phyloP scores from a whole-genome alignment of 345 rosid species.

The Arabis alpina region DNA sequence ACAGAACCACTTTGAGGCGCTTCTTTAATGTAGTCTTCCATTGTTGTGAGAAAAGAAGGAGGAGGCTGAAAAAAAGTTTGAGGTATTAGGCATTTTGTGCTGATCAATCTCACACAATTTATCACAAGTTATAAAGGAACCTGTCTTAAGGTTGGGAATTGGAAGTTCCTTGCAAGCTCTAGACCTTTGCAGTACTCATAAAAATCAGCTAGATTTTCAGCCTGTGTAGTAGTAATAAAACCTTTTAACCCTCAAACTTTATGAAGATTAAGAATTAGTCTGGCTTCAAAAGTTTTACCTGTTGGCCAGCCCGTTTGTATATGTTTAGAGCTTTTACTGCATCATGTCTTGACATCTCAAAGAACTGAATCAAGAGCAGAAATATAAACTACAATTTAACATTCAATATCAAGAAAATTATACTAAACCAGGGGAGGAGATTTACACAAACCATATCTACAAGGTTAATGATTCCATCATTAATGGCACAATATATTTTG shows the following conservation, averaged over 20 bases:
- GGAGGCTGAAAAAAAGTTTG: slow-evolving; percentile 56
- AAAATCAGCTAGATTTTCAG: slow-evolving; percentile 56
- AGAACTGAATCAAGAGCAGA: slow-evolving; percentile 60
- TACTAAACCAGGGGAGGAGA: slow-evolving; percentile 20
- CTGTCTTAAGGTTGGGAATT: slow-evolving; percentile 47
- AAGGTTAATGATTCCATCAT: slow-evolving; percentile 83
- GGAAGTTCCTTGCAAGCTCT: slow-evolving; percentile 45
- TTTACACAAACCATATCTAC: slow-evolving; percentile 77
- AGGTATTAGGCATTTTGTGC: neutral
- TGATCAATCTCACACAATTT: slow-evolving; percentile 9
- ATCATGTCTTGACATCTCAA: slow-evolving; percentile 94
- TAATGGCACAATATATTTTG: slow-evolving; percentile 89
- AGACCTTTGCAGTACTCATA: slow-evolving; percentile 43
- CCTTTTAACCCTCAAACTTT: neutral
- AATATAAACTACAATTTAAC: slow-evolving; percentile 6
- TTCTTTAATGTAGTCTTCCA: slow-evolving; percentile 95
- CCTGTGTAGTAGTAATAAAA: slow-evolving; percentile 55
- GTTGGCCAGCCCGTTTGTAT: slow-evolving; percentile 86
- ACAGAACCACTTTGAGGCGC: slow-evolving; percentile 68
- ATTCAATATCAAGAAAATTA: slow-evolving; percentile 26
- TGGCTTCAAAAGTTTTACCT: slow-evolving; percentile 57
- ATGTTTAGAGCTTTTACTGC: slow-evolving; percentile 82
- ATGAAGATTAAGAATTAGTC: slow-evolving; percentile 11
- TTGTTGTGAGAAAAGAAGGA: slow-evolving; percentile 84
- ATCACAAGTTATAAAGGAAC: slow-evolving; percentile 29